phyloP scores from a whole-genome alignment of 257 asterid genomes.

The Salvia miltiorrhiza region DNA sequence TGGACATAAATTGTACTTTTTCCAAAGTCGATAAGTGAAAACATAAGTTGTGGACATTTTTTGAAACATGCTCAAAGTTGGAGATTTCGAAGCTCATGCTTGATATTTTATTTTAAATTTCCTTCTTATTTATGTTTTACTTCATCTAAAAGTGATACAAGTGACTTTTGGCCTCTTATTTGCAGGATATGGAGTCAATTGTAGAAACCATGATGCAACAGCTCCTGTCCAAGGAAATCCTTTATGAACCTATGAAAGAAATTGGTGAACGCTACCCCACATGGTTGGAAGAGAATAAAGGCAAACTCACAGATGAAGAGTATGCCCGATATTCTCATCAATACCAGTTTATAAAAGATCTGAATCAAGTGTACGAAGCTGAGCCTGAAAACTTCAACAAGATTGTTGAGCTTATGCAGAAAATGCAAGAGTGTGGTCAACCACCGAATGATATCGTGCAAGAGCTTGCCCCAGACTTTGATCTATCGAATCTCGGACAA shows the following conservation, averaged over 20 bases:
- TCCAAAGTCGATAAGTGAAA: too few species aligned
- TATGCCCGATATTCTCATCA: slow-evolving; percentile 58
- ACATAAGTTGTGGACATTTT: too few species aligned
- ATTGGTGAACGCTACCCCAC: slow-evolving; percentile 87
- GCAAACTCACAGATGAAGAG: slow-evolving; percentile 60
- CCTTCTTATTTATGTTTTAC: neutral
- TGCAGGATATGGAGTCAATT: slow-evolving; percentile 88
- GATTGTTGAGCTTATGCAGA: slow-evolving; percentile 97
- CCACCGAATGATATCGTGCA: slow-evolving; percentile 90
- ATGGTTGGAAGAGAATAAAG: slow-evolving; percentile 82
- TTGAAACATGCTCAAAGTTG: too few species aligned
- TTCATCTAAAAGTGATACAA: neutral
- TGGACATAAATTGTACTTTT: too few species aligned
- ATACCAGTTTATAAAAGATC: slow-evolving; percentile 61
- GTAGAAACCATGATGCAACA: slow-evolving; percentile 99
- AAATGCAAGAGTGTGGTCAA: slow-evolving; percentile 99
- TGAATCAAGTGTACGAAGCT: slow-evolving; percentile 63
- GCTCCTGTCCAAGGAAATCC: slow-evolving; percentile 90
- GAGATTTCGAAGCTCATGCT: neutral
- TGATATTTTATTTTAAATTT: neutral
- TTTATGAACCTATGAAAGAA: slow-evolving; percentile 95
- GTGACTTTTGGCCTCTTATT: neutral
- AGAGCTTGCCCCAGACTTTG: slow-evolving; percentile 91
- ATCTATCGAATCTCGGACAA: slow-evolving; percentile 72
- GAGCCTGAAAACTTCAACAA: slow-evolving; percentile 89